These are phyloP conservation scores for Aspergillus fructus DNA, from an alignment of 2,329 filamentous ascomycete genomes.

Conservation along the genomic window DNA sequence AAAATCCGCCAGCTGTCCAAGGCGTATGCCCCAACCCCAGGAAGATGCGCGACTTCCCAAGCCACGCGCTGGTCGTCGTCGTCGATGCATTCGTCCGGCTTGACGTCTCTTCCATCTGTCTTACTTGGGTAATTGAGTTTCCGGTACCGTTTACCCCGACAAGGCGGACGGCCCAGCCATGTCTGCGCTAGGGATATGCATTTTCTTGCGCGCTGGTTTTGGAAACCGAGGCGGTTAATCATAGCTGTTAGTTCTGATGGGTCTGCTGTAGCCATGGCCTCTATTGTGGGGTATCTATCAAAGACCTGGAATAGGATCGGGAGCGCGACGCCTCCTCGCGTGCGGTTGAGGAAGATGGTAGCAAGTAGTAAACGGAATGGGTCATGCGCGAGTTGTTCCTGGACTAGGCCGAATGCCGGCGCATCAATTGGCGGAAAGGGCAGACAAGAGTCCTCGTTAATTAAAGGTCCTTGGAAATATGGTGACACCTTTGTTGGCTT, in stretches of 20 bases:
- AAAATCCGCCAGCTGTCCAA: constrained; percentile 93
- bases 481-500: constrained; percentile 39
- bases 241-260: constrained; percentile 58
- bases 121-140: constrained; percentile 56
- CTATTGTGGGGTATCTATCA: constrained; percentile 65
- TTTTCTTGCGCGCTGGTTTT: constrained; percentile 63
- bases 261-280: constrained; percentile 59
- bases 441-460: constrained; percentile 45
- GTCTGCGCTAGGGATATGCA: constrained; percentile 69
- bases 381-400: constrained; percentile 72
- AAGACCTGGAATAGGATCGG: constrained; percentile 73
- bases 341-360: constrained; percentile 82
- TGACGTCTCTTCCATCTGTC: constrained; percentile 51
- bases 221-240: constrained; percentile 71
- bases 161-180: constrained; percentile 67
- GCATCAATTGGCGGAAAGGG: constrained; percentile 67
- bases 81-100: constrained; percentile 47
- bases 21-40: constrained; percentile 73
- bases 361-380: constrained; percentile 81
- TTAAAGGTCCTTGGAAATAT: constrained; percentile 40
- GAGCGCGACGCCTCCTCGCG: constrained; percentile 69
- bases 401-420: constrained; percentile 72
- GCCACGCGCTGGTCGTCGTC: constrained; percentile 53
- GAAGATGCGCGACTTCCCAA: constrained; percentile 86
- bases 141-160: constrained; percentile 56